Evolutionary conservation across 2,329 filamentous ascomycete species (phyloP), one percentile per base, ranked within the genome.

Genomic region (Talaromyces rugulosus): DNA sequence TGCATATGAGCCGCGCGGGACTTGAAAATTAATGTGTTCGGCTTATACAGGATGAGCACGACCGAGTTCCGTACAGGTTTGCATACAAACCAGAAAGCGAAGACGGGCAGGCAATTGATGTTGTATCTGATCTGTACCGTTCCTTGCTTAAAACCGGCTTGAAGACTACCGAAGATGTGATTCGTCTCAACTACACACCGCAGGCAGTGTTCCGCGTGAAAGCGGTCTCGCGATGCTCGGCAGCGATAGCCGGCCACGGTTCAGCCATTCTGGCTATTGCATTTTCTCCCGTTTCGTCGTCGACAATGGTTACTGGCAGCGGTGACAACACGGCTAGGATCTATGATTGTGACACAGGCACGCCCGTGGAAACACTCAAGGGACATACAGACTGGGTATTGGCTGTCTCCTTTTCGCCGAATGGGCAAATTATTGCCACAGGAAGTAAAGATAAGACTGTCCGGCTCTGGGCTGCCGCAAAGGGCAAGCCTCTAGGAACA

Each of bases 161-260:
- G 42, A 83, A 81, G 67, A 82, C 80, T 2, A 85, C 85, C 30
- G 87, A 89, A 80, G 83, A 86, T 64, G 82, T 83, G 36, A 79
- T 89, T 30, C 81, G 83, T 47, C 82, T 89, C 14, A 83, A 87
- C 63, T 88, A 86, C 73, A 85, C 86, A 42, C 94, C 95, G 0
- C 94, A 99, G 75, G 92, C 94, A 27, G 90, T 98, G 0, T 98
- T 97, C 81, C 88, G 89, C 70, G 95, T 98, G 28, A 92, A 95
- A 70, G 90, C 92, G 11, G 92, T 97, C 50, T 94, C 93, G 56
- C 85, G 95, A 75, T 94, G 95, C 79, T 90, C 93, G 6, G 90
- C 93, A 64, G 88, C 88, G 59, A 96, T 98, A 66, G 88, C 89
- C 3, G 95, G 95, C 12, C 95, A 99, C 76, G 93, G 92, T 44